phyloP scores from a whole-genome alignment of 129 eudicot genomes.

The Ambrosia trifida region DNA sequence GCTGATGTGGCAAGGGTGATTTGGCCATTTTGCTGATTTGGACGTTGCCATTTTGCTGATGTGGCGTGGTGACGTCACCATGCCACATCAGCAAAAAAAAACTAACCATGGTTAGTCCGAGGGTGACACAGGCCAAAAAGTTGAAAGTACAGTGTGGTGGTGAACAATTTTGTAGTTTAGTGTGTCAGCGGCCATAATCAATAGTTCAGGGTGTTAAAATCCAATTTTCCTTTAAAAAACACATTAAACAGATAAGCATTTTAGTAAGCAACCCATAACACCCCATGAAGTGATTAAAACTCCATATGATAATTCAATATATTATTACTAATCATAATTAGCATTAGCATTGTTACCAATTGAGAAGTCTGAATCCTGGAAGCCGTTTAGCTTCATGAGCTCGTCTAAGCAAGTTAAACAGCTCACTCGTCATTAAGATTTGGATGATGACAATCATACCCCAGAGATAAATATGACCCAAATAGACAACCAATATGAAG shows the following conservation, averaged over 20 bases:
- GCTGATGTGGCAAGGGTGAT: no score
- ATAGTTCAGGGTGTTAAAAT: no score
- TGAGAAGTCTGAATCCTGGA: slow-evolving; percentile 82
- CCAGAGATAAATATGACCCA: slow-evolving; percentile 86
- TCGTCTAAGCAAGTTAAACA: slow-evolving; percentile 70
- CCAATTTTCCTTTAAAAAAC: neutral
- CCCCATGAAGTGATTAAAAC: neutral
- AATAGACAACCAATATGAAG: slow-evolving; percentile 48
- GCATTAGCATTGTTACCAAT: slow-evolving; percentile 47
- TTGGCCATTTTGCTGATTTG: no score
- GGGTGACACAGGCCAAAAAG: no score
- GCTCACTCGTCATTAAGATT: slow-evolving; percentile 70
- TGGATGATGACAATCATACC: slow-evolving; percentile 75
- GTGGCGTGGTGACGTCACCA: no score
- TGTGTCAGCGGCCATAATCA: no score
- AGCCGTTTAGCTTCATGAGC: slow-evolving; percentile 72
- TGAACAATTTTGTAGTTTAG: no score
- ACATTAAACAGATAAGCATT: neutral
- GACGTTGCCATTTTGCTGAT: no score
- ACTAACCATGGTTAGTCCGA: no score
- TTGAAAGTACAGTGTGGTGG: no score
- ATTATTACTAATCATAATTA: neutral
- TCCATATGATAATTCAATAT: neutral
- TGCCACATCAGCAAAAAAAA: no score
- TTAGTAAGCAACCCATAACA: neutral